Evolutionary conservation across 768 basidiomycete species (phyloP).

Genomic region (Amanita fuliginea): DNA sequence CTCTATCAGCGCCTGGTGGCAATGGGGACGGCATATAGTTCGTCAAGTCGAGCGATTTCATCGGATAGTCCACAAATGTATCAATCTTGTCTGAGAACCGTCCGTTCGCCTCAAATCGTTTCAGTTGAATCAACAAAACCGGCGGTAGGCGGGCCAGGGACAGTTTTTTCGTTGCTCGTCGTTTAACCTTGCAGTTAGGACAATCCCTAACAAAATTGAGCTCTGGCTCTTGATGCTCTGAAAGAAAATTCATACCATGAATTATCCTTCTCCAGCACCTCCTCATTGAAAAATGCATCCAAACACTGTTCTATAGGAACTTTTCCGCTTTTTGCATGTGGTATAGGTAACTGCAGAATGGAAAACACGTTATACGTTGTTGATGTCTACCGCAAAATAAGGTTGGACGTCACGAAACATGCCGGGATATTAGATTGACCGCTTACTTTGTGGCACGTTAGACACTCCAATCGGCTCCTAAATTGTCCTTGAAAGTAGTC

Average conservation of each 20-base stretch:
- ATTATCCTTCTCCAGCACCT: conserved; percentile 85
- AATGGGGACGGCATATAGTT: conserved; percentile 80
- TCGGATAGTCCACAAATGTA: conserved; percentile 87
- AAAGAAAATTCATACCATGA: conserved; percentile 57
- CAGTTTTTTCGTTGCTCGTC: conserved; percentile 77
- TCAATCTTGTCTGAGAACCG: conserved; percentile 95
- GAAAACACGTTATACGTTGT: conserved; percentile 97
- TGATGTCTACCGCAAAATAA: conserved; percentile 56
- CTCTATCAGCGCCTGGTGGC: conserved; percentile 49
- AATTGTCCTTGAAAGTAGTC: conserved; percentile 99
- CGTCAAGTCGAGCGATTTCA: conserved; percentile 47
- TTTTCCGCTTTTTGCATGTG: conserved; percentile 46
- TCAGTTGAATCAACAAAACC: conserved; percentile 84
- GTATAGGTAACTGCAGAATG: conserved; percentile 86
- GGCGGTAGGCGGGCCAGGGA: conserved; percentile 90
- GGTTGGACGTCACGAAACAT: background rate
- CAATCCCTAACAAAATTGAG: conserved; percentile 61
- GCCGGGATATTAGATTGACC: background rate
- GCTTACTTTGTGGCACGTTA: conserved; percentile 79
- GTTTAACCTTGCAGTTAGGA: conserved; percentile 83
- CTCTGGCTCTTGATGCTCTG: background rate
- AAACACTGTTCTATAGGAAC: conserved; percentile 74
- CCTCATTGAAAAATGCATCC: conserved; percentile 82
- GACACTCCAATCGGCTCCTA: conserved; percentile 76
- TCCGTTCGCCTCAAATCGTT: conserved; percentile 85